Percentiles rank a stretch among this genome's conserved stretches.
These are phyloP conservation scores for Nakazawaea laoshanensis DNA, from an alignment of 805 yeast species.

Conservation along the genomic window DNA sequence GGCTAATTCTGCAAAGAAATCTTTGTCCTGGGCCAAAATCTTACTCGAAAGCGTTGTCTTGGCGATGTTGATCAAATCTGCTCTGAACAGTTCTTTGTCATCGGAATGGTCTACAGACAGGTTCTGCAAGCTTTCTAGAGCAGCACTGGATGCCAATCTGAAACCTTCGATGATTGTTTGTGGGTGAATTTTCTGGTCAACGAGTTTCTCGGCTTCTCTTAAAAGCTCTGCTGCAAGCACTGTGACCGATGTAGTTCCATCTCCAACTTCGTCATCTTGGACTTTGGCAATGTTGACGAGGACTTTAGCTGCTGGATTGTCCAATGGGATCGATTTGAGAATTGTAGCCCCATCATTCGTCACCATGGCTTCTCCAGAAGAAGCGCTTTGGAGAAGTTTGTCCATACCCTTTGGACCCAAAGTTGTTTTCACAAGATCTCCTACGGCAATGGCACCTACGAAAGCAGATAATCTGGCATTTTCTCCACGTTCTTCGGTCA, in stretches of 20 bases:
- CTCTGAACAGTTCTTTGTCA: conserved; percentile 50
- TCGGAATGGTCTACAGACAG: conserved; percentile 68
- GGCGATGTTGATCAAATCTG: conserved; percentile 80
- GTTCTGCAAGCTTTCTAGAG: conserved; percentile 68
- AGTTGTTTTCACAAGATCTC: conserved; percentile 89
- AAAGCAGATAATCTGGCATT: conserved; percentile 96
- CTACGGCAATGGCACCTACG: conserved; percentile 98
- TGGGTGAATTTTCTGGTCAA: conserved; percentile 92
- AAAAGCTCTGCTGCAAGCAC: conserved; percentile 84
- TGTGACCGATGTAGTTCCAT: conserved; percentile 96
- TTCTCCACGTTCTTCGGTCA: conserved; percentile 95
- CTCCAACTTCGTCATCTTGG: conserved; percentile 98
- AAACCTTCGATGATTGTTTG: conserved; percentile 96
- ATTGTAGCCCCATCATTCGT: conserved; percentile 99
- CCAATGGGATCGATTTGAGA: conserved; percentile 85
- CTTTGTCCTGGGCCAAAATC: conserved; percentile 91
- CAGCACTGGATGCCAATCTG: conserved; percentile 82
- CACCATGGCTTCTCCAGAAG: conserved; percentile 69
- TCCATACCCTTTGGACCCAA: conserved; percentile 99
- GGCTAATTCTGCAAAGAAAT: conserved; percentile 79
- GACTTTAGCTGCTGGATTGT: conserved; percentile 95
- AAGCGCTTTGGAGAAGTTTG: conserved; percentile 80
- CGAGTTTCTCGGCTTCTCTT: conserved; percentile 89
- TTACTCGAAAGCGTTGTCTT: conserved; percentile 91
- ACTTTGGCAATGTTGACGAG: conserved; percentile 91